These are phyloP conservation scores for Amphicarpaea edgeworthii DNA, from an alignment of 306 rosid genomes.

Conservation along the genomic window DNA sequence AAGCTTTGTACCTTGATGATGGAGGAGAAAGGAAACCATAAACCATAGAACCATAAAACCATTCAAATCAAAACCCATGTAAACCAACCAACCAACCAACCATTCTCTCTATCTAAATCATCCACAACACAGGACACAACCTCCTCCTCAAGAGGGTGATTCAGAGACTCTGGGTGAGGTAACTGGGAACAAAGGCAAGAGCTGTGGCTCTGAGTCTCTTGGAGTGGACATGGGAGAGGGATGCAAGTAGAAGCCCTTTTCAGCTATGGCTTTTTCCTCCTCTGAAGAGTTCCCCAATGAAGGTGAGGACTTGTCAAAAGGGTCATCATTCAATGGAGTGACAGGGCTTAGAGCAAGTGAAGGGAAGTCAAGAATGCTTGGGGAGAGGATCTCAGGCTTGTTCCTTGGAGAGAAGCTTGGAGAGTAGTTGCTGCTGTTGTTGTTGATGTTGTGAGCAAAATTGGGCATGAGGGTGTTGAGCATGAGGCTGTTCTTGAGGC, in stretches of 20 bases:
- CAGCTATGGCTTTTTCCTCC: constrained; percentile 94
- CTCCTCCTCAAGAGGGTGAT: constrained; percentile 60
- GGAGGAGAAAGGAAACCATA: constrained; percentile 25
- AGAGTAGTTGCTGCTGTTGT: background rate
- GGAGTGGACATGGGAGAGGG: constrained; percentile 79
- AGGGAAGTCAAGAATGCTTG: constrained; percentile 85
- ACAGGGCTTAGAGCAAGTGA: constrained; percentile 93
- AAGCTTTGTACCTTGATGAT: constrained; percentile 52
- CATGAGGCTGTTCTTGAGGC: constrained; percentile 81
- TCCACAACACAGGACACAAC: constrained; percentile 39
- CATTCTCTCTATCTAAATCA: constrained; percentile 40
- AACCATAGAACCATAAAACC: constrained; percentile 42
- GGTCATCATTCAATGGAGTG: constrained; percentile 82
- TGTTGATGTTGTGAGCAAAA: constrained; percentile 44
- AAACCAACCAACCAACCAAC: constrained; percentile 34
- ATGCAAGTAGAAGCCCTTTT: constrained; percentile 85
- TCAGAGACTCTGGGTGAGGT: constrained; percentile 87
- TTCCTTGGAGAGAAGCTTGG: constrained; percentile 65
- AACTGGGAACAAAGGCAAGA: constrained; percentile 80
- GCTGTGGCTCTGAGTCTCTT: constrained; percentile 73
- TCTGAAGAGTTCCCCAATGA: constrained; percentile 84
- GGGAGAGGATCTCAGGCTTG: constrained; percentile 79
- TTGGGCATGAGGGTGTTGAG: constrained; percentile 80
- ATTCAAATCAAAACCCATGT: constrained; percentile 44
- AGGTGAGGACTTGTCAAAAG: constrained; percentile 82